Base-by-base conservation (phyloP, 352 stramenopile species). In the Globisporangium irregulare region DNA sequence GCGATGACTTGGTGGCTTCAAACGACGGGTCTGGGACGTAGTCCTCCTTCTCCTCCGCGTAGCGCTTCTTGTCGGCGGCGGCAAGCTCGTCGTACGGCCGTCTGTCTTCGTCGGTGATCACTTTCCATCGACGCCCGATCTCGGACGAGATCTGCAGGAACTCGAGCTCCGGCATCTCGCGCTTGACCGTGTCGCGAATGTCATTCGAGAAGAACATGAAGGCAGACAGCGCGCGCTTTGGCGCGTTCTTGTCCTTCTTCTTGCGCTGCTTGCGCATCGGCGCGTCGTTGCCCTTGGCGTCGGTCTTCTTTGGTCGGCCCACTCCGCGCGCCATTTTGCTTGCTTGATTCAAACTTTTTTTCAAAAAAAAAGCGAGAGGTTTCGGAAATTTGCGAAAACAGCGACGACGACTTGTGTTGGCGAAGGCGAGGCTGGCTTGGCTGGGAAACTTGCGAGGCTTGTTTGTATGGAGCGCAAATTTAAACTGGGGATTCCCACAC, bases 201-300 rank as follows among this genome's bases (percentile, higher is more conserved):
- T 95, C 85, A 72, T 94, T 95, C 72, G 75, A 88, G 79, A 95
- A 97, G 75, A 97, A 97, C 87, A 97, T 95, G 72, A 96, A 97
- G 62, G 89, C 89, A 54, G 91, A 96, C 36, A 95, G 80, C 58
- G 90, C 84, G 66, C 90, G 88, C 81, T 97, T 97, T 53, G 91
- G 91, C 38, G 86, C 89, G 74, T 96, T 94, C 74, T 95, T 95
- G 76, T 97, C 91, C 86, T 95, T 96, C 86, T 97, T 97, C 77
- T 90, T 87, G 74, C 86, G 83, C 62, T 84, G 82, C 82, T 94
- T 94, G 75, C 86, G 84, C 58, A 75, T 77, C 48, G 83, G 82
- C 60, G 84, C 82, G 64, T 79, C 76, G 55, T 75, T 41, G 51
- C 68, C 68, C 62, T 70, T 70, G 34, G 55, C 76, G 74, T 81